Percentiles rank a stretch among this genome's conserved stretches.
Conservation (phyloP, 2,329 filamentous ascomycete species). For the Fusarium sp. region DNA sequence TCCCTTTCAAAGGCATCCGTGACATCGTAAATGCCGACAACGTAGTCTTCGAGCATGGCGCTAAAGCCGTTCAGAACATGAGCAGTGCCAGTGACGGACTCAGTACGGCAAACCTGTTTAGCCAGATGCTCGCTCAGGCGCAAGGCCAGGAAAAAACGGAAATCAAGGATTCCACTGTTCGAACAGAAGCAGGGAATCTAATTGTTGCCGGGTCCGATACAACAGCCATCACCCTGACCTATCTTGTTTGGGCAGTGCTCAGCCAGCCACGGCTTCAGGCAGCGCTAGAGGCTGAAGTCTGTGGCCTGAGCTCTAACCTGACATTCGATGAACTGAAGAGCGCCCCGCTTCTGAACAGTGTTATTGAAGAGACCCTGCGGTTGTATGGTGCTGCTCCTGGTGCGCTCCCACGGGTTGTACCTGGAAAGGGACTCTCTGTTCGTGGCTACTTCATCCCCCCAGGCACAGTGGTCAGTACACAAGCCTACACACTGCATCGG, state of each 20-base stretch:
- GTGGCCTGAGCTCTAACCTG: background rate
- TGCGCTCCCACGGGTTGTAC: constrained; percentile 9
- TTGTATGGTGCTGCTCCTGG: constrained; percentile 32
- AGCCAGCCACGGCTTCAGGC: background rate
- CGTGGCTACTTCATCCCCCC: background rate
- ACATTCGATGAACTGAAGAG: background rate
- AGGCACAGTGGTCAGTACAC: constrained; percentile 6
- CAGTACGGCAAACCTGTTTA: background rate
- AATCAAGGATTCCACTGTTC: background rate
- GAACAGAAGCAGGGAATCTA: constrained; percentile 7
- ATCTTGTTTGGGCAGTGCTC: constrained; percentile 28
- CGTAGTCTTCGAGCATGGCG: background rate
- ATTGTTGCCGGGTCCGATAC: constrained; percentile 30
- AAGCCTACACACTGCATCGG: constrained; percentile 22
- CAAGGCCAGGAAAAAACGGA: background rate
- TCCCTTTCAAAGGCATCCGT: background rate
- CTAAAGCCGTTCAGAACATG: background rate
- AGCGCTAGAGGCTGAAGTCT: constrained; percentile 8
- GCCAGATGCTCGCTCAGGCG: background rate
- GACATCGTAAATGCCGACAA: background rate
- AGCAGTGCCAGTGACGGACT: background rate
- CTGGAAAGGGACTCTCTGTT: background rate
- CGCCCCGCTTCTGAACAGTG: constrained; percentile 11
- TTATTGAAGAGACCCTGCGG: constrained; percentile 25
- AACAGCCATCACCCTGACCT: constrained; percentile 18